phyloP scores from a whole-genome alignment of 306 rosid genomes.

The Potentilla sterilis region DNA sequence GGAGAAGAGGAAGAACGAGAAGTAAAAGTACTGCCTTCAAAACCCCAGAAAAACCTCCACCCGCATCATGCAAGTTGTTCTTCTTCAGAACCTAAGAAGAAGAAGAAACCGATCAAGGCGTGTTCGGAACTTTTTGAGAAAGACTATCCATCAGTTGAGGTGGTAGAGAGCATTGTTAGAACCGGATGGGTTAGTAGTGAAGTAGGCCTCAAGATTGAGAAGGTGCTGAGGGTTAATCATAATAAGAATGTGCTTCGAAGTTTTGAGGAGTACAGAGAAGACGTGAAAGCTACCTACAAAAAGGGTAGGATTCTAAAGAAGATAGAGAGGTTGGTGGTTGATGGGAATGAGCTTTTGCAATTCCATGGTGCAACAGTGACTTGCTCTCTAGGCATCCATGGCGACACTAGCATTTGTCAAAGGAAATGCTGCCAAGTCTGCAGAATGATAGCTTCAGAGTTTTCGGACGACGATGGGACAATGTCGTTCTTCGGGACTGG shows the following conservation, averaged over 20 bases:
- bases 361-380: constrained; percentile 22
- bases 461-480: neutral
- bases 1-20: neutral
- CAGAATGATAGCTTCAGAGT: constrained; percentile 16
- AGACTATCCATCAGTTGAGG: neutral
- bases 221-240: constrained; percentile 23
- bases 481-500: constrained; percentile 17
- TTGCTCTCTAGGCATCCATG: constrained; percentile 18
- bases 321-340: constrained; percentile 17
- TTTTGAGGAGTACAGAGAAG: constrained; percentile 16
- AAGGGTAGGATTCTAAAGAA: neutral
- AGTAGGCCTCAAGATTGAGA: constrained; percentile 10
- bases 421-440: constrained; percentile 29
- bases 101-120: neutral
- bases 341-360: constrained; percentile 24
- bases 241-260: neutral
- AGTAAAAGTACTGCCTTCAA: neutral
- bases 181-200: constrained; percentile 15
- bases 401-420: neutral
- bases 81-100: neutral
- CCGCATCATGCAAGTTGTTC: neutral
- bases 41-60: constrained; percentile 3
- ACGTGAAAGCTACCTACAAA: neutral
- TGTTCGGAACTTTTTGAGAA: constrained; percentile 2
- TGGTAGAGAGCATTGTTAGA: constrained; percentile 5